Evolutionary conservation across 192 early-diverging fungal species (phyloP), one percentile per base, ranked within the genome.

Genomic region (Coemansia sp.): DNA sequence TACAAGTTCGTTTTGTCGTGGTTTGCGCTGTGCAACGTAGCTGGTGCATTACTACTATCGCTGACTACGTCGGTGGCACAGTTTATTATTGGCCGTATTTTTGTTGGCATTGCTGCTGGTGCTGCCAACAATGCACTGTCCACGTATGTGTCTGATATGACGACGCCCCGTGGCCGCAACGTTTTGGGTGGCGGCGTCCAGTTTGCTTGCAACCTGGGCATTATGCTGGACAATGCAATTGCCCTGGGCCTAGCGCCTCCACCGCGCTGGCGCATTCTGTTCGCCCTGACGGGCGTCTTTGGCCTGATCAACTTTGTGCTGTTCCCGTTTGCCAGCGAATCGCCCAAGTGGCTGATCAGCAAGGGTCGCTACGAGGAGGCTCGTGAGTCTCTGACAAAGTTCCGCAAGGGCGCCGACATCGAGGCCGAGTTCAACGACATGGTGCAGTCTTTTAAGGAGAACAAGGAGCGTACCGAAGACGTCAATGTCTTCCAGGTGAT

Each of bases 101-200:
- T 89, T 31, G 79, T 82, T 13, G 92, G 92, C 36, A 65, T 90
- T 57, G 85, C 81, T 2, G 85, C 87, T 14, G 92, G 92, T 20
- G 77, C 87, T 5, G 68, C 75, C 37, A 72, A 70, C 55, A 84
- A 82, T 14, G 80, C 72, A 16, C 65, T 84, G 23, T 81, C 81
- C 3, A 85, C 89, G 14, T 93, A 92, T 52, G 82, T 94, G 16
- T 84, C 84, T 13, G 92, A 93, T 64, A 84, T 93, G 53, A 79
- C 88, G 0, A 90, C 92, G 0, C 80, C 86, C 5, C 76, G 75
- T 14, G 72, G 80, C 20, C 81, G 90, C 62, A 91, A 88, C 21
- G 60, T 80, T 2, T 70, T 93, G 65, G 88, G 92, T 19, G 81
- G 84, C 31, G 74, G 83, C 55, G 84, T 86, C 55, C 91, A 92